Evolutionary conservation across 1,284 basidiomycete species (phyloP), one percentile per base, ranked within the genome.

Genomic region (Ceratobasidium sp.): DNA sequence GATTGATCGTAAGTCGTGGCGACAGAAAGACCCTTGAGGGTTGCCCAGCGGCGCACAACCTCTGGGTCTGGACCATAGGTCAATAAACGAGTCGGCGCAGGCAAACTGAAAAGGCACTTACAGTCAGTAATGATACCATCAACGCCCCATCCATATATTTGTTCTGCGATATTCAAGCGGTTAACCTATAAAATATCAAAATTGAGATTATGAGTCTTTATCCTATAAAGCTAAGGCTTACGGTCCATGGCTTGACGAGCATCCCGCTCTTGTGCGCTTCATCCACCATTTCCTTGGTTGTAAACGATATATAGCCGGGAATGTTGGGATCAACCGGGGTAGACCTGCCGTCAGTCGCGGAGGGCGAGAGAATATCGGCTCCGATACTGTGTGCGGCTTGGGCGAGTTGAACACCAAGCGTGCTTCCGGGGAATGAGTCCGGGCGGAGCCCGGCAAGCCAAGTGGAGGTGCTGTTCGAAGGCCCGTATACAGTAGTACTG

Each of bases 51-150:
- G 50, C 87, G 83, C 53, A 89, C 77, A 43, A 82, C 77, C 47
- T 80, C 79, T 0, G 88, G 87, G 74, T 85, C 83, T 84, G 38
- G 27, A 27, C 56, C 20, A 65, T n/a, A 25, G 15, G 31, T 27
- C 40, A 68, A 54, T 42, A 35, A 13, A 29, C 29, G n/a, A 12
- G 15, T 12, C 29, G 17, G 20, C 20, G 12, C n/a, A 34, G 17
- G 56, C 3, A 29, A 12, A 57, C 34, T 35, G 35, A 25, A 22
- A 29, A 50, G 40, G 22, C 17, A 77, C 79, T 25, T 72, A 82
- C 80, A 89, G 73, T 91, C 89, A 0, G 88, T 85, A 72, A 91
- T 90, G 57, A 91, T 84, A 0, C 90, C 91, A 76, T 92, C 90
- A 0, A 86, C 86, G 17, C 85, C 85, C 79, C 83, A 83, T 8